Conservation (phyloP, 805 yeast species). For the Schwanniomyces vanrijiae region DNA sequence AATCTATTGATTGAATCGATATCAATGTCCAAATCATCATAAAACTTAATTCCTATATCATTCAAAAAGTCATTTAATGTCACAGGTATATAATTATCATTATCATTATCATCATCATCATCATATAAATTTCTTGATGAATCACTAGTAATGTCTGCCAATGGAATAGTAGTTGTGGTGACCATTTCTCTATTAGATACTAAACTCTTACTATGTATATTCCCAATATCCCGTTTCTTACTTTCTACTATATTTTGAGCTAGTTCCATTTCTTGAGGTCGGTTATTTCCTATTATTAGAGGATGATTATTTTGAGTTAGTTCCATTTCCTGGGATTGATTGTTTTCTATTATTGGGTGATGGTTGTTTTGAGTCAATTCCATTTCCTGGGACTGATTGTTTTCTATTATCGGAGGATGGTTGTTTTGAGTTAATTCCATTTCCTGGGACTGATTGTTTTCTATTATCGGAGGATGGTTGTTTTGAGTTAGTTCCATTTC, state of each 20-base stretch:
- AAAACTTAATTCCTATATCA: conserved; percentile 43
- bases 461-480: neutral
- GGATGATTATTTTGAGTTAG: conserved; percentile 7
- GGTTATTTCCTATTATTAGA: conserved; percentile 1
- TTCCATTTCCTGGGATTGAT: conserved; percentile 10
- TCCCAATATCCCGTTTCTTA: neutral
- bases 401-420: neutral
- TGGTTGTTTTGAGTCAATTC: neutral
- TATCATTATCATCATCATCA: conserved; percentile 16
- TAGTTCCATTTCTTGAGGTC: conserved; percentile 21
- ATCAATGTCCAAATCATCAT: conserved; percentile 45
- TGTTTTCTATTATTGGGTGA: neutral
- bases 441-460: conserved; percentile 6
- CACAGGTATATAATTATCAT: conserved; percentile 30
- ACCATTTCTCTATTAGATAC: neutral
- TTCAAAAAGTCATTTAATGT: conserved; percentile 37
- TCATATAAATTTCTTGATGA: conserved; percentile 2
- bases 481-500: conserved; percentile 11
- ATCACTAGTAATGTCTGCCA: conserved; percentile 16
- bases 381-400: conserved; percentile 9
- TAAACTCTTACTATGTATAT: neutral
- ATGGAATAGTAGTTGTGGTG: conserved; percentile 27
- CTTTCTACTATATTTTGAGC: conserved; percentile 12
- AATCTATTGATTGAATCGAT: conserved; percentile 21
- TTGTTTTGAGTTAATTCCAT: conserved; percentile 11